Base-by-base conservation (phyloP, 2,329 filamentous ascomycete genomes). In the Microcera coccophila region DNA sequence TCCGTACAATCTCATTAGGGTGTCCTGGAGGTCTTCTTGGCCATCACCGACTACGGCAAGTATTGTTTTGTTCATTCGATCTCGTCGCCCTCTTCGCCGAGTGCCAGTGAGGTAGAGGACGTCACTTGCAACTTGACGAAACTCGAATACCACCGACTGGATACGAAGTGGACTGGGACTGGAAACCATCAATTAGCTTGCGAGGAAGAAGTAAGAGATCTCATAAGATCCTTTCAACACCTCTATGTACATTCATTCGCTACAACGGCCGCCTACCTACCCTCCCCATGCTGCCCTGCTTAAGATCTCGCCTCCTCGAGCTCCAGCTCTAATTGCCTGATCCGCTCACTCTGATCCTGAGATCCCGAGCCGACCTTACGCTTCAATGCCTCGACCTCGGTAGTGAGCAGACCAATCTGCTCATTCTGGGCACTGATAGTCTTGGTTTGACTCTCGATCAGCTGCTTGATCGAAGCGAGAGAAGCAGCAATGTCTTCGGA, bases 361-460 rank as follows among this genome's bases (percentile, higher is more conserved):
- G 73, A 71, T 16, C 65, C 63, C 1, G 63, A 55, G 28, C 78
- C 79, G 45, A 90, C 75, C 64, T 82, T 85, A 66, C 81, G 81
- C 78, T 94, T 95, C 55, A 96, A 74, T 14, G 78, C 76, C 61
- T 93, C 88, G 12, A 95, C 83, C 65, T 94, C 87, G 21, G 72
- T 67, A 3, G 85, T 79, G 36, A 95, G 69, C 20, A 75, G 72
- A 38, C 75, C 75, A 55, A 94, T 89, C 64, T 90, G 84, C 60
- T 86, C 77, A 38, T 79, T 85, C 68, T 95, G 86, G n/a, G 79
- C 74, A 48, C 74, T 80, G 60, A 95, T 87, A 52, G 89, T 81
- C 70, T 79, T 81, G 42, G 79, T 87, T 68, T 95, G 90, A 50
- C 79, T 76, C 63, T 87, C 81, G 24, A 96, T 73, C 55, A 93